phyloP scores from a whole-genome alignment of 306 rosid species.

The Vicia faba region DNA sequence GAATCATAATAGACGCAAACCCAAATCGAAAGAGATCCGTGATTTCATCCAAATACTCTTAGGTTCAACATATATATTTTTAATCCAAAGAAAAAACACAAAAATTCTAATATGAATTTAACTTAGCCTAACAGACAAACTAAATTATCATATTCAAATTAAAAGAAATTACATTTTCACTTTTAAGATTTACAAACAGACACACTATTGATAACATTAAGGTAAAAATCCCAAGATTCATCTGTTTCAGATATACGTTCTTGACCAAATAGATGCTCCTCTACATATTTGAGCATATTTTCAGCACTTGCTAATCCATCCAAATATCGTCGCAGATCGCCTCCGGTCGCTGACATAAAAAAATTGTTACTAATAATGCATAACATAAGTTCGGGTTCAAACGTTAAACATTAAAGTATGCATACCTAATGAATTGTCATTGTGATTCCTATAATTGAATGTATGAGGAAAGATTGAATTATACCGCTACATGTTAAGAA shows the following conservation, averaged over 20 bases:
- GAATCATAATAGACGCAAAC: no score
- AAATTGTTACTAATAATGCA: constrained; percentile 6
- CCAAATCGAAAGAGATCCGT: no score
- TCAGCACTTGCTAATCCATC: constrained; percentile 58
- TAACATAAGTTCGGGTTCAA: neutral
- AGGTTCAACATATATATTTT: no score
- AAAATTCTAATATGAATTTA: neutral
- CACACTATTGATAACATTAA: constrained; percentile 43
- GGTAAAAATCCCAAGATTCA: constrained; percentile 65
- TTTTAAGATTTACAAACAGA: constrained; percentile 33
- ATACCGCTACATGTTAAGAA: constrained; percentile 43
- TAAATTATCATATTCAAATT: neutral
- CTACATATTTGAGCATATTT: constrained; percentile 51
- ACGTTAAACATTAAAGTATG: neutral
- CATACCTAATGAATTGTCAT: constrained; percentile 70
- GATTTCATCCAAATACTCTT: no score
- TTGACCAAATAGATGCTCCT: constrained; percentile 68
- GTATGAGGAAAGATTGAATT: constrained; percentile 68
- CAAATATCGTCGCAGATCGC: constrained; percentile 61
- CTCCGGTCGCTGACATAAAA: constrained; percentile 51
- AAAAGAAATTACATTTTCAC: neutral
- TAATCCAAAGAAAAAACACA: no score
- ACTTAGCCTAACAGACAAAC: neutral
- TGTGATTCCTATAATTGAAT: constrained; percentile 46
- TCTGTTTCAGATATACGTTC: constrained; percentile 47